Evolutionary conservation across 345 rosid species (phyloP).

Genomic region (Nephelium lappaceum): DNA sequence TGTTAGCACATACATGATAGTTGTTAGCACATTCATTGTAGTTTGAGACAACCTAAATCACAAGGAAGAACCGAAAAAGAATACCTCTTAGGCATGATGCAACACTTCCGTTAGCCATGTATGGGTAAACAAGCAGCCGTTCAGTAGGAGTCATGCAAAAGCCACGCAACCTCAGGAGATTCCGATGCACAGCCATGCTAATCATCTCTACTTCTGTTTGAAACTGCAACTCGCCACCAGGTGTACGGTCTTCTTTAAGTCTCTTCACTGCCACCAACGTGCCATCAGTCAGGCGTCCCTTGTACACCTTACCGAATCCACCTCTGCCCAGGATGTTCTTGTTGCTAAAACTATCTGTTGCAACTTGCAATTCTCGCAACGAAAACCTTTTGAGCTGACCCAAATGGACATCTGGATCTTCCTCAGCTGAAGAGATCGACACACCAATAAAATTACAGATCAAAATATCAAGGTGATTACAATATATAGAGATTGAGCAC

Average conservation of each 20-base stretch:
- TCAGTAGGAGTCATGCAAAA: conserved; percentile 31
- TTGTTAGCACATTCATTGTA: too few species aligned
- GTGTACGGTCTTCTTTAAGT: conserved; percentile 27
- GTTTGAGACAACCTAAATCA: neutral
- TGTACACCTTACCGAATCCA: conserved; percentile 32
- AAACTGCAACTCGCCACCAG: conserved; percentile 28
- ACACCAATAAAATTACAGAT: neutral
- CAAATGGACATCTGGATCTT: conserved; percentile 27
- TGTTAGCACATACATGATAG: too few species aligned
- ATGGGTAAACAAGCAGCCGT: conserved; percentile 29
- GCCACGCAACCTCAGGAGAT: conserved; percentile 23
- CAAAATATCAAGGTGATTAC: neutral
- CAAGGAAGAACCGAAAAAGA: neutral
- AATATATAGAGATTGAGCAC: neutral
- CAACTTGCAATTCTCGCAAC: conserved; percentile 26
- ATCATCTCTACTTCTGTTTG: conserved; percentile 31
- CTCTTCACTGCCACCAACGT: conserved; percentile 32
- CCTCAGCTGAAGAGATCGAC: conserved; percentile 22
- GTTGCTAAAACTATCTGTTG: conserved; percentile 28
- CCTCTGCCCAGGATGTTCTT: conserved; percentile 34
- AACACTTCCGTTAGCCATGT: conserved; percentile 32
- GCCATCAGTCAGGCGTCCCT: conserved; percentile 32
- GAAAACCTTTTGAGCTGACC: conserved; percentile 32
- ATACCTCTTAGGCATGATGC: conserved; percentile 26
- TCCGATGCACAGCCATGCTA: conserved; percentile 28